Conservation (phyloP, 2,329 filamentous ascomycete species). For the Ophiocordyceps robertsii region DNA sequence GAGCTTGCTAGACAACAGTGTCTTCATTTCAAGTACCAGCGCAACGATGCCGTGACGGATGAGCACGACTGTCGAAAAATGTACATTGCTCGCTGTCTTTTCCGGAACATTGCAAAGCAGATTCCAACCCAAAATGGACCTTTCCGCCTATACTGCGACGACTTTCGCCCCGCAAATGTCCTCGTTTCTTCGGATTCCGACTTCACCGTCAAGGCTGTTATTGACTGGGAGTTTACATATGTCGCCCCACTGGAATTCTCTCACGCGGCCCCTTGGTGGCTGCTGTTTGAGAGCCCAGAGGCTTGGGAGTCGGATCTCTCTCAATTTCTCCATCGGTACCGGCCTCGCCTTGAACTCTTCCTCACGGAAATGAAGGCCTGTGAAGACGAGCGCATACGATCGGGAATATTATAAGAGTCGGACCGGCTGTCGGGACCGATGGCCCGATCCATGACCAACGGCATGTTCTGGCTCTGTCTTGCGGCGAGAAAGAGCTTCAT, state of each 20-base stretch:
- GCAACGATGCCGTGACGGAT: constrained; percentile 19
- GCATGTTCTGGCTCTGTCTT: constrained; percentile 2
- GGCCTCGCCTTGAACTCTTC: constrained; percentile 17
- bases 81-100: constrained; percentile 20
- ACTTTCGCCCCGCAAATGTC: constrained; percentile 18
- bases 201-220: constrained; percentile 14
- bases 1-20: constrained; percentile 24
- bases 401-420: neutral
- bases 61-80: constrained; percentile 25
- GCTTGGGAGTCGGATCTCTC: constrained; percentile 15
- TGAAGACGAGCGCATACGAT: constrained; percentile 8
- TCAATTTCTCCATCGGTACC: constrained; percentile 17
- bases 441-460: constrained; percentile 1
- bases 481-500: constrained; percentile 1
- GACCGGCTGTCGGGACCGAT: constrained; percentile 2
- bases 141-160: constrained; percentile 15
- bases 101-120: constrained; percentile 15
- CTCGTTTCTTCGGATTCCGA: constrained; percentile 11
- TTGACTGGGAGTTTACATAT: constrained; percentile 28
- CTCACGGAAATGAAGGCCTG: constrained; percentile 15
- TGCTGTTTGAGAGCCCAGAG: constrained; percentile 19
- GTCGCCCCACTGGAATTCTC: constrained; percentile 17
- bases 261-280: constrained; percentile 24
- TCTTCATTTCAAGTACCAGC: constrained; percentile 22
- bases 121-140: constrained; percentile 8